Conservation (phyloP, 2,329 filamentous ascomycete species). For the Stagonosporopsis rhizophila region DNA sequence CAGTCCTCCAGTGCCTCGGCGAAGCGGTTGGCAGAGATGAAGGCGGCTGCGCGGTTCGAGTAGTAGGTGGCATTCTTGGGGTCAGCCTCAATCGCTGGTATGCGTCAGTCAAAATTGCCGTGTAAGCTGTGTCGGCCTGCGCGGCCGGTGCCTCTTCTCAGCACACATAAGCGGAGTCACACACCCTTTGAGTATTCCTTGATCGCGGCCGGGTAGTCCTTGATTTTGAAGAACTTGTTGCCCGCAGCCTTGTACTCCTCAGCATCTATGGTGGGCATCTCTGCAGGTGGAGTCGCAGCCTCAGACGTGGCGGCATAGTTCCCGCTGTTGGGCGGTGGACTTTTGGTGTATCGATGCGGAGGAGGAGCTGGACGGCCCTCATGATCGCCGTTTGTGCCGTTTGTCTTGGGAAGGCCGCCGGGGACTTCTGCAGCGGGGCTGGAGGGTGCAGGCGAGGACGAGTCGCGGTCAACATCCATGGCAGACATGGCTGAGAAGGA, state of each 20-base stretch:
- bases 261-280: conserved; percentile 72
- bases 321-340: conserved; percentile 54
- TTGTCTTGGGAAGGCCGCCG: conserved; percentile 49
- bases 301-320: conserved; percentile 49
- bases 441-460: conserved; percentile 48
- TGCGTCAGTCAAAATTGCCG: conserved; percentile 28
- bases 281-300: conserved; percentile 49
- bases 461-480: conserved; percentile 46
- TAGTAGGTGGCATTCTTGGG: conserved; percentile 88
- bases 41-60: conserved; percentile 92
- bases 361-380: conserved; percentile 69
- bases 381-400: conserved; percentile 57
- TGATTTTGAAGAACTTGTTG: conserved; percentile 97
- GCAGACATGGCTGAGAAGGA: conserved; percentile 73
- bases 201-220: conserved; percentile 86
- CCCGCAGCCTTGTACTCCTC: conserved; percentile 91
- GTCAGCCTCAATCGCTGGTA: conserved; percentile 82
- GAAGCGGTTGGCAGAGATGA: conserved; percentile 86
- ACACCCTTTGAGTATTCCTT: conserved; percentile 94
- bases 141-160: background rate
- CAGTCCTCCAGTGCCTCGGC: conserved; percentile 85
- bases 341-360: conserved; percentile 68
- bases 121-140: background rate
- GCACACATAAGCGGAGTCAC: conserved; percentile 28
- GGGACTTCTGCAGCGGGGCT: conserved; percentile 57